phyloP scores from a whole-genome alignment of 768 basidiomycete species.

The Kwoniella bestiolae region DNA sequence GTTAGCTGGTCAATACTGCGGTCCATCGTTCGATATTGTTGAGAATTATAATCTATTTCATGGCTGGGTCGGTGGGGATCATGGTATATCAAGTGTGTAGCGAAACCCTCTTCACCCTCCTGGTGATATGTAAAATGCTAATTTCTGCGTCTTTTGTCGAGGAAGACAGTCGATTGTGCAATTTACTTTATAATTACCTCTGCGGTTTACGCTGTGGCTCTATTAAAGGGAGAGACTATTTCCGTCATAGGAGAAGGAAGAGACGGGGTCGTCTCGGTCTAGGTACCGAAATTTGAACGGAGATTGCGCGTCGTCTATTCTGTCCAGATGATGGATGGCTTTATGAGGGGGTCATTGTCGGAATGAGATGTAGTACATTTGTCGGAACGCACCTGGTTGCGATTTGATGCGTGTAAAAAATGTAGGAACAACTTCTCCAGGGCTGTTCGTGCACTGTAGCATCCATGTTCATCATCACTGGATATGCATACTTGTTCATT shows the following conservation, averaged over 20 bases:
- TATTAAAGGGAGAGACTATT: constrained; percentile 71
- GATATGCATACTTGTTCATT: too few species aligned
- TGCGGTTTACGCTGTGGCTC: constrained; percentile 69
- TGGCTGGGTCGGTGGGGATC: constrained; percentile 68
- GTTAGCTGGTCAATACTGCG: constrained; percentile 56
- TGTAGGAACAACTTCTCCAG: too few species aligned
- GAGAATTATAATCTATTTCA: constrained; percentile 67
- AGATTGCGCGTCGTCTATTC: too few species aligned
- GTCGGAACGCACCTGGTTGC: too few species aligned
- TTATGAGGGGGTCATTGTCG: too few species aligned
- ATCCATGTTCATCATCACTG: too few species aligned
- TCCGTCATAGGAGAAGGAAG: background rate
- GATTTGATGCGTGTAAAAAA: too few species aligned
- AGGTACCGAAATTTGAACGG: too few species aligned
- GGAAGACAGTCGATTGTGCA: constrained; percentile 81
- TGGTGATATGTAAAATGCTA: background rate
- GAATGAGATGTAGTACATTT: too few species aligned
- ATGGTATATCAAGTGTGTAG: constrained; percentile 75
- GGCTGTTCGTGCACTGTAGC: too few species aligned
- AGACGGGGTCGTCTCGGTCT: background rate
- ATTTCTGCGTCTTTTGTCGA: constrained; percentile 11
- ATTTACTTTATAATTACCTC: constrained; percentile 78
- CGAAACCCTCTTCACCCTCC: background rate
- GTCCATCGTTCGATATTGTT: constrained; percentile 71
- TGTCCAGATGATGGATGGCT: too few species aligned